Percentiles rank a stretch among this genome's conserved stretches.
These are phyloP conservation scores for Talaromyces sp. DNA, from an alignment of 2,329 filamentous ascomycete species.

Conservation along the genomic window DNA sequence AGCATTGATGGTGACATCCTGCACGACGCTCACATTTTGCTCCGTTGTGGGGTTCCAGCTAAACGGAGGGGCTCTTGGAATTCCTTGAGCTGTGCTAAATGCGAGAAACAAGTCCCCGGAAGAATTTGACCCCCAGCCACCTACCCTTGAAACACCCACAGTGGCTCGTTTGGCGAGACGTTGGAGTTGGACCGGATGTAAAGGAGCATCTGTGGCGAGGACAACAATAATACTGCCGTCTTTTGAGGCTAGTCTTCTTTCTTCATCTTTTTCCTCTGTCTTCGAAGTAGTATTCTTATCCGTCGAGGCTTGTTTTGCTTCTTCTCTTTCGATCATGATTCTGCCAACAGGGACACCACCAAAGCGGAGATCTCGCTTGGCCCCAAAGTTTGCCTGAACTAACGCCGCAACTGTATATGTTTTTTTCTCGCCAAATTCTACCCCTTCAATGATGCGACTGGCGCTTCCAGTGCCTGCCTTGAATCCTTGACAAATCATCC, in stretches of 20 bases:
- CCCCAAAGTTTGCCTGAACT: constrained; percentile 9
- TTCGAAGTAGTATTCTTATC: not conserved
- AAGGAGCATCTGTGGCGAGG: constrained; percentile 5
- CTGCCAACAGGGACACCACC: constrained; percentile 8
- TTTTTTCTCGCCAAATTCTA: constrained; percentile 4
- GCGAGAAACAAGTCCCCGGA: constrained; percentile 9
- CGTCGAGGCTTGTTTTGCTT: not conserved
- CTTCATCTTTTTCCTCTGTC: not conserved
- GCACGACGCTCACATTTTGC: constrained; percentile 6
- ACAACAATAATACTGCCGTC: constrained; percentile 9
- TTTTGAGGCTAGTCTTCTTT: constrained; percentile 3
- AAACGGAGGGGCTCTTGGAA: constrained; percentile 3
- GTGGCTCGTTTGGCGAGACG: constrained; percentile 9
- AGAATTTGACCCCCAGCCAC: constrained; percentile 8
- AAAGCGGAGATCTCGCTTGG: constrained; percentile 7
- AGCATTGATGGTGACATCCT: constrained; percentile 10
- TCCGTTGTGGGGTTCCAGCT: constrained; percentile 6
- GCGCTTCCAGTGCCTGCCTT: constrained; percentile 8
- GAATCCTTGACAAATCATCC: constrained; percentile 10
- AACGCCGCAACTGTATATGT: constrained; percentile 4
- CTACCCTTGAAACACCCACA: constrained; percentile 4
- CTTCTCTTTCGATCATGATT: constrained; percentile 6
- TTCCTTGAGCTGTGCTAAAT: constrained; percentile 7
- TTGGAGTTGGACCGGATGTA: constrained; percentile 8
- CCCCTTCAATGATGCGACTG: constrained; percentile 6